These are phyloP conservation scores for Breviolum minutum DNA, from an alignment of 73 alveolate species.

Conservation along the genomic window DNA sequence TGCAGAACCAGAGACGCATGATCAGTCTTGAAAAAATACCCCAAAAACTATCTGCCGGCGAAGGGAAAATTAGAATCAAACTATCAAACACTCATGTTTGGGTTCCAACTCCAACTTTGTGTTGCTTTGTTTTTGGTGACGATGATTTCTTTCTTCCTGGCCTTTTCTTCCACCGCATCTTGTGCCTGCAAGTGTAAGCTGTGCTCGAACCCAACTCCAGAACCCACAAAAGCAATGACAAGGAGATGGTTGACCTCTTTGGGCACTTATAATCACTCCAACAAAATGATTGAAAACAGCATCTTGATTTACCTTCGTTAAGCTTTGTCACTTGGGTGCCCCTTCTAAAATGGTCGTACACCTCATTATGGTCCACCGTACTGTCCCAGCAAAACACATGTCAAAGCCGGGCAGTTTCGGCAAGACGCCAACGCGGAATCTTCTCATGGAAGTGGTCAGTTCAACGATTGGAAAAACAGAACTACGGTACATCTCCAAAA, in stretches of 20 bases:
- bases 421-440: too few species aligned
- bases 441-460: too few species aligned
- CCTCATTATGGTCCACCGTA: too few species aligned
- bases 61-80: not conserved
- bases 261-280: too few species aligned
- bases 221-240: too few species aligned
- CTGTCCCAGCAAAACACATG: too few species aligned
- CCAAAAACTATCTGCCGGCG: not conserved
- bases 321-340: too few species aligned
- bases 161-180: constrained; percentile 38
- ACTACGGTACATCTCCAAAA: not conserved
- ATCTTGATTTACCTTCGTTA: not conserved
- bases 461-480: too few species aligned
- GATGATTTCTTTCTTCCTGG: not conserved
- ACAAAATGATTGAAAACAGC: not conserved
- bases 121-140: too few species aligned
- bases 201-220: too few species aligned
- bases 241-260: not conserved
- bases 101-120: not conserved
- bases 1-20: not conserved
- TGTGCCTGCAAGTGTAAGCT: not conserved
- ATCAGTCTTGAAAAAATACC: not conserved
- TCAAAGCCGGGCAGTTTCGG: too few species aligned
- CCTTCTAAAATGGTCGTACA: too few species aligned
- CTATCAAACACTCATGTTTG: not conserved